A percentile compares a stretch with the other conserved stretches of the same genome.
Conservation (phyloP, 257 asterid genomes). For the Gardenia jasminoides region DNA sequence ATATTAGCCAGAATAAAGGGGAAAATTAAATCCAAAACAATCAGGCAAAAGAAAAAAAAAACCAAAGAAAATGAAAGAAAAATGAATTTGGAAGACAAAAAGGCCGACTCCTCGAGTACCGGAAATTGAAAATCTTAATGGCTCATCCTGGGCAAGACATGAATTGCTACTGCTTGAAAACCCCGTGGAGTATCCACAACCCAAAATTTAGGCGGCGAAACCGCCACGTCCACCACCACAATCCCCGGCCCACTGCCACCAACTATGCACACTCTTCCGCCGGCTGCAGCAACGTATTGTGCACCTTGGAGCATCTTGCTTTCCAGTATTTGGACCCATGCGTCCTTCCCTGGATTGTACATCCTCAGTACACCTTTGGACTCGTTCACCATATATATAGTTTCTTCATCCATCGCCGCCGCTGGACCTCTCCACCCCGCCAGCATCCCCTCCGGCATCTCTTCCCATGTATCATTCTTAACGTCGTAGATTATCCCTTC, state of each 20-base stretch:
- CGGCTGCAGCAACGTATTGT: conserved; percentile 48
- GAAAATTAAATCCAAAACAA: no score
- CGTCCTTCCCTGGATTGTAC: conserved; percentile 47
- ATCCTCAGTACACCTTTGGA: conserved; percentile 49
- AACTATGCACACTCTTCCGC: conserved; percentile 64
- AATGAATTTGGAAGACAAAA: background rate
- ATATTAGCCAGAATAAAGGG: background rate
- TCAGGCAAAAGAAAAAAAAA: background rate
- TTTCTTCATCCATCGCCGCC: conserved; percentile 73
- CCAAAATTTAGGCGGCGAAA: conserved; percentile 38
- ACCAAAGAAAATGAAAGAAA: background rate
- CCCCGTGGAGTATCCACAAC: conserved; percentile 60
- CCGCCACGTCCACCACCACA: conserved; percentile 65
- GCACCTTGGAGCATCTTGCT: conserved; percentile 47
- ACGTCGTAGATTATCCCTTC: conserved; percentile 64
- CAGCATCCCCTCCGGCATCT: conserved; percentile 86
- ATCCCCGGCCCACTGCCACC: conserved; percentile 38
- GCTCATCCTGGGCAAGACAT: conserved; percentile 61
- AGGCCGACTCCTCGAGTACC: background rate
- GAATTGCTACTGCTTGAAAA: conserved; percentile 44
- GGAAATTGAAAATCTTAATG: conserved; percentile 2
- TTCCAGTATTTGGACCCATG: conserved; percentile 53
- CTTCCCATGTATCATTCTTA: conserved; percentile 46
- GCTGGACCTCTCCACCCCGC: conserved; percentile 84
- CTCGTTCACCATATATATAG: conserved; percentile 61